Conservation (phyloP, 257 asterid species). For the Solanum phureja region DNA sequence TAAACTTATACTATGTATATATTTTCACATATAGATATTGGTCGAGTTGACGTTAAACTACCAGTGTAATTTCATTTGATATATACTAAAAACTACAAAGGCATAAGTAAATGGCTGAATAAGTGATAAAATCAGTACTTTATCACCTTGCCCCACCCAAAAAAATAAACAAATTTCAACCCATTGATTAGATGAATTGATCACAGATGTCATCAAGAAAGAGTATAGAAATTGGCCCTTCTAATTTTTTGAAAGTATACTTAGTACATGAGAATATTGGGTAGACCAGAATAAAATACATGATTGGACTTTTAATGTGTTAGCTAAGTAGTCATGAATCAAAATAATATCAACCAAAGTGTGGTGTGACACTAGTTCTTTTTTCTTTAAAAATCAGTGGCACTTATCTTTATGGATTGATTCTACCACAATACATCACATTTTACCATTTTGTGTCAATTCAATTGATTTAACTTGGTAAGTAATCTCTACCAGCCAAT, state of each 20-base stretch:
- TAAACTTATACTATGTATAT: not conserved
- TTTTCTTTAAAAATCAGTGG: not conserved
- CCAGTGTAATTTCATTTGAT: not conserved
- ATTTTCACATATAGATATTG: not conserved
- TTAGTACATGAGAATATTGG: not conserved
- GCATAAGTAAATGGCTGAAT: not conserved
- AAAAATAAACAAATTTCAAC: not conserved
- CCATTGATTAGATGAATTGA: not conserved
- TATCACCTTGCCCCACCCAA: not conserved
- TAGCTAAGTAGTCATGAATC: not conserved
- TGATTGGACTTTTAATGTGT: conserved; percentile 1
- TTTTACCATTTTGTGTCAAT: not conserved
- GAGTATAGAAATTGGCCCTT: not conserved
- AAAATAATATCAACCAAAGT: not conserved
- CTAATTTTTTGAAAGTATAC: not conserved
- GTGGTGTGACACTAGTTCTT: not conserved
- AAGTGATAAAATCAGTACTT: not conserved
- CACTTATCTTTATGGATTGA: not conserved
- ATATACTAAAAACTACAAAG: not conserved
- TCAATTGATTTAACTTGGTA: not conserved
- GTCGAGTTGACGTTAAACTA: not conserved
- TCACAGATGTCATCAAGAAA: not conserved
- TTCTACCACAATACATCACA: not conserved
- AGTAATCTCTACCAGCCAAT: not conserved
- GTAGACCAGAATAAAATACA: not conserved